Base-by-base conservation (phyloP, 1,284 basidiomycete species). In the Chiua sp. region DNA sequence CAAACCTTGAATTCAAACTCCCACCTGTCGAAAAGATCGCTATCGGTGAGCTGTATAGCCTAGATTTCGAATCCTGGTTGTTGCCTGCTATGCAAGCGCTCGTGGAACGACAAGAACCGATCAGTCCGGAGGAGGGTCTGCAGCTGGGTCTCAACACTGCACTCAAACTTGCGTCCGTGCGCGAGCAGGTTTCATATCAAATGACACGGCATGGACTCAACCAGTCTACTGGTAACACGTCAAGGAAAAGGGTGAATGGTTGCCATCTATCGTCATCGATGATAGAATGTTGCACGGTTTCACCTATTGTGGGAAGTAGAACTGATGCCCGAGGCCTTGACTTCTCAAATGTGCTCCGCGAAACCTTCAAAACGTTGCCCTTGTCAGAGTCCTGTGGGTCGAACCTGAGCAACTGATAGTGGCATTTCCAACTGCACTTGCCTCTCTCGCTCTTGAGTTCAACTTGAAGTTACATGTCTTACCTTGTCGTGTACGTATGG, bases 201-300 rank as follows among this genome's bases (percentile, higher is more conserved):
- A 35, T 20, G 16, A 75, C 85, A 61, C 64, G 91, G 91, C 30
- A 8, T 32, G 16, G 30, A 16, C 26, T 37, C 35, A 16, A 20
- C 3, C 20, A 26, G 26, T 26, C 26, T 26, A 26, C 26, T 26
- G 26, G 26, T 26, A 26, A 26, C 26, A 26, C 26, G 26, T 26
- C 26, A 5, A 26, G 26, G 26, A 26, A 26, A 26, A 26, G 26
- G 26, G 26, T 26, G 26, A 26, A 26, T 26, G 26, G 26, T 26
- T 26, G 26, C 26, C 26, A 26, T 26, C 26, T 26, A 26, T 26
- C 26, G 26, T 26, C 26, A 26, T 26, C 26, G 26, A 26, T 26
- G 26, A 26, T 26, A 26, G 26, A 35, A 10, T 26, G 26, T 26
- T 26, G 26, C 26, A 26, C 26, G 26, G 26, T 26, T 26, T 26